Evolutionary conservation across 148 eudicot genomes (phyloP).

Genomic region (Salicornia ramosissima): DNA sequence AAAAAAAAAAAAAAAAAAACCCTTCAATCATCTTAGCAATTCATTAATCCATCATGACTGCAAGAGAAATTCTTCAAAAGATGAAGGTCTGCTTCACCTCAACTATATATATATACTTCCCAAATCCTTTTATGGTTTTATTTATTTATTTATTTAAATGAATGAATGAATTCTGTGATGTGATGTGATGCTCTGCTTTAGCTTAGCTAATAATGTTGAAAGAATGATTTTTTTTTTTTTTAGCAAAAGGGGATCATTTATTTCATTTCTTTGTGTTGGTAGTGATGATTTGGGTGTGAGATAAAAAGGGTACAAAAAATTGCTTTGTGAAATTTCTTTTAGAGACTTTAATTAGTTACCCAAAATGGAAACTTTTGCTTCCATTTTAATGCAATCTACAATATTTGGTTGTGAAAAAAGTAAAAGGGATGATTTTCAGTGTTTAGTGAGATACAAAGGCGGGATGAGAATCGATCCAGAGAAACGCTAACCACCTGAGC

Average conservation of each 20-base stretch:
- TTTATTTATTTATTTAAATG: no score
- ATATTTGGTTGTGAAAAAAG: no score
- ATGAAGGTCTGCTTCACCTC: conserved; percentile 35
- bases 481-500: no score
- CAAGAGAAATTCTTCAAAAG: conserved; percentile 43
- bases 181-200: no score
- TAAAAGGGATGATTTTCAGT: no score
- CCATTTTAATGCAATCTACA: no score
- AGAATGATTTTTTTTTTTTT: no score
- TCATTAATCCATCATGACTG: conserved; percentile 28
- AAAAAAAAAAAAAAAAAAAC: neutral
- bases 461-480: no score
- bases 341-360: neutral
- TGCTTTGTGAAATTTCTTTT: neutral
- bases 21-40: neutral
- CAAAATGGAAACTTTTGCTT: neutral
- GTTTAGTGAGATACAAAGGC: no score
- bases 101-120: neutral
- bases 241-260: no score
- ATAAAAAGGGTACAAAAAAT: no score
- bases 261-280: neutral
- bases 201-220: neutral
- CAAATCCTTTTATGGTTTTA: neutral
- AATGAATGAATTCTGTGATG: neutral
- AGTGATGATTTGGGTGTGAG: neutral